Conservation (phyloP, 2,329 filamentous ascomycete genomes). For the Nigrospora osmanthi region DNA sequence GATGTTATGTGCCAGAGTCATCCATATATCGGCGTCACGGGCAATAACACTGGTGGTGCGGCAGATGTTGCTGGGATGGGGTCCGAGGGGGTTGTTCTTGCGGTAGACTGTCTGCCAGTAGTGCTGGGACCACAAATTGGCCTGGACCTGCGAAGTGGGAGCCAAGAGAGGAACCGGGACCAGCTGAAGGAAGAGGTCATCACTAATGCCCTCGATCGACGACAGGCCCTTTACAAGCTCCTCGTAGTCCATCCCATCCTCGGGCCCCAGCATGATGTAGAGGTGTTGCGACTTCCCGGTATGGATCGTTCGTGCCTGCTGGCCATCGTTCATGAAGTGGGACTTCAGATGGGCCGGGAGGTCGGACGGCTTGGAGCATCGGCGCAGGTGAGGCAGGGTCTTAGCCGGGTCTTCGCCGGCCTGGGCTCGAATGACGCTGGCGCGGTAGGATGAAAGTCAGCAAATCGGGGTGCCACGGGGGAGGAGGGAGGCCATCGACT, state of each 20-base stretch:
- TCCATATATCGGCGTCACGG: slow-evolving; percentile 56
- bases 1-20: slow-evolving; percentile 57
- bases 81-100: slow-evolving; percentile 80
- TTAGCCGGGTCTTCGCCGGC: slow-evolving; percentile 54
- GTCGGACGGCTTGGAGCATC: slow-evolving; percentile 65
- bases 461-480: slow-evolving; percentile 16
- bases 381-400: slow-evolving; percentile 63
- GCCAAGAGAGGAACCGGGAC: slow-evolving; percentile 65
- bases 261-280: slow-evolving; percentile 48
- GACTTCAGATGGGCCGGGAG: slow-evolving; percentile 59
- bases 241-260: slow-evolving; percentile 42
- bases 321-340: slow-evolving; percentile 51
- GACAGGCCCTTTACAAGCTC: slow-evolving; percentile 42
- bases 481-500: slow-evolving; percentile 20
- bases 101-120: slow-evolving; percentile 85
- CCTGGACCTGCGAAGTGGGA: slow-evolving; percentile 69
- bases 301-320: slow-evolving; percentile 46
- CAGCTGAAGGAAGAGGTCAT: slow-evolving; percentile 48
- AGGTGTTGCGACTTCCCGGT: slow-evolving; percentile 54
- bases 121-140: slow-evolving; percentile 62
- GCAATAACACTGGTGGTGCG: slow-evolving; percentile 63
- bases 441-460: slow-evolving; percentile 6
- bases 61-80: slow-evolving; percentile 67
- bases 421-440: slow-evolving; percentile 46
- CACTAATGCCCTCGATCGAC: slow-evolving; percentile 40